Percentiles rank a stretch among this genome's conserved stretches.
Conservation (phyloP, 164 flowering plant species). For the Brasenia schreberi region DNA sequence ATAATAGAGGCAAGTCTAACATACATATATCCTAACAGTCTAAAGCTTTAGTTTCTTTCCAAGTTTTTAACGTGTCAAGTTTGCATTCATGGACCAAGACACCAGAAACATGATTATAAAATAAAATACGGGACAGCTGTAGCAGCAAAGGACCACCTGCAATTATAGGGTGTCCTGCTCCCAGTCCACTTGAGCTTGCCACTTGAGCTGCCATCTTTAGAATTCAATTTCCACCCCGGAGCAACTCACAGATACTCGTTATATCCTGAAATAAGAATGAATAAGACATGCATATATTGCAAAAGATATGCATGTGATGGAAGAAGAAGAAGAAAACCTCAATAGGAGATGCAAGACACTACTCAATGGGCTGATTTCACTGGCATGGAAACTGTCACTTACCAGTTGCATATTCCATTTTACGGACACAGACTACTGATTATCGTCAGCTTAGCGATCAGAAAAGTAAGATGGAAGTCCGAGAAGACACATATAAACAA, state of each 20-base stretch:
- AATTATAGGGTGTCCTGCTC: neutral
- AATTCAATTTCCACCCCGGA: neutral
- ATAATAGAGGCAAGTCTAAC: no score
- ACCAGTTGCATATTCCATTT: no score
- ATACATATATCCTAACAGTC: neutral
- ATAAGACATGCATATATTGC: no score
- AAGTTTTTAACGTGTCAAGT: neutral
- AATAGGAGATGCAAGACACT: no score
- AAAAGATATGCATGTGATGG: no score
- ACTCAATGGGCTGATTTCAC: no score
- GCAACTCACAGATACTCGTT: neutral
- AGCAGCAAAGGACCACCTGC: neutral
- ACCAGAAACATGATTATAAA: neutral
- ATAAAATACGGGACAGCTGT: neutral
- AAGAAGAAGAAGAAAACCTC: no score
- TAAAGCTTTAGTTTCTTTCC: neutral
- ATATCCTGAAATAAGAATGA: neutral
- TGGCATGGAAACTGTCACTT: no score
- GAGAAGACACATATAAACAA: no score
- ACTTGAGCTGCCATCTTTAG: neutral
- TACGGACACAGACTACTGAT: no score
- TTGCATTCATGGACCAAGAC: neutral
- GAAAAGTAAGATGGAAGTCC: no score
- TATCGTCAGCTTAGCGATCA: no score
- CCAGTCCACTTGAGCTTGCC: neutral